These are phyloP conservation scores for Candida saitoana DNA, from an alignment of 805 yeast species.

Conservation along the genomic window DNA sequence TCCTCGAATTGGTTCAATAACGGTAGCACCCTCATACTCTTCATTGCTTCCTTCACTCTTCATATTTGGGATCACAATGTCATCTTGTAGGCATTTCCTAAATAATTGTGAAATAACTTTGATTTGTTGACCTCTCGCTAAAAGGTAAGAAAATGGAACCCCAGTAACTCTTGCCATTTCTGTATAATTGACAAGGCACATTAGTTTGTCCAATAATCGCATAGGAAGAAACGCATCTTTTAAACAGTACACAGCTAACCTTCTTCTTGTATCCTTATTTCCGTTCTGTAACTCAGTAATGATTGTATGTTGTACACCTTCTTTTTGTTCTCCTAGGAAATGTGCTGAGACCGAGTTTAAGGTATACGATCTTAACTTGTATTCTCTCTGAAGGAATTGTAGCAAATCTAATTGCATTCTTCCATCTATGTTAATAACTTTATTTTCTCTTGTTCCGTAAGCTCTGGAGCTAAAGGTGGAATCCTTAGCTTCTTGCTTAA, in stretches of 20 bases:
- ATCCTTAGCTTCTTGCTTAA: slow-evolving; percentile 75
- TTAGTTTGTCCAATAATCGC: slow-evolving; percentile 81
- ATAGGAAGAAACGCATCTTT: slow-evolving; percentile 94
- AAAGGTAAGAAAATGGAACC: slow-evolving; percentile 86
- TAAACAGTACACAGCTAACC: slow-evolving; percentile 94
- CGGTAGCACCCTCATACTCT: slow-evolving; percentile 99
- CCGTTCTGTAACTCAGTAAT: slow-evolving; percentile 95
- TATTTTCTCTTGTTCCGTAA: slow-evolving; percentile 92
- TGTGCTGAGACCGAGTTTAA: slow-evolving; percentile 93
- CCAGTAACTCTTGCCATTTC: slow-evolving; percentile 99
- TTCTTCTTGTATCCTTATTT: slow-evolving; percentile 83
- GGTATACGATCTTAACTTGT: slow-evolving; percentile 90
- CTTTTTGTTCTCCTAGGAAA: slow-evolving; percentile 92
- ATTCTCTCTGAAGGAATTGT: slow-evolving; percentile 91
- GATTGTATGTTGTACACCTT: slow-evolving; percentile 96
- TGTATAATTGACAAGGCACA: slow-evolving; percentile 95
- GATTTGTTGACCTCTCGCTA: slow-evolving; percentile 94
- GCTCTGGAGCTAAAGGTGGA: slow-evolving; percentile 90
- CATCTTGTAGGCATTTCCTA: slow-evolving; percentile 84
- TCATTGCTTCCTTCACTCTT: slow-evolving; percentile 76
- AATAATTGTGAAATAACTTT: slow-evolving; percentile 94
- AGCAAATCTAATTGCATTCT: slow-evolving; percentile 90
- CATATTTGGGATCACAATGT: slow-evolving; percentile 88
- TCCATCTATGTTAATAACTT: slow-evolving; percentile 89
- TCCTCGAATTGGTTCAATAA: slow-evolving; percentile 93